Base-by-base conservation (phyloP, 2,329 filamentous ascomycete species). In the Diaporthe amygdali region DNA sequence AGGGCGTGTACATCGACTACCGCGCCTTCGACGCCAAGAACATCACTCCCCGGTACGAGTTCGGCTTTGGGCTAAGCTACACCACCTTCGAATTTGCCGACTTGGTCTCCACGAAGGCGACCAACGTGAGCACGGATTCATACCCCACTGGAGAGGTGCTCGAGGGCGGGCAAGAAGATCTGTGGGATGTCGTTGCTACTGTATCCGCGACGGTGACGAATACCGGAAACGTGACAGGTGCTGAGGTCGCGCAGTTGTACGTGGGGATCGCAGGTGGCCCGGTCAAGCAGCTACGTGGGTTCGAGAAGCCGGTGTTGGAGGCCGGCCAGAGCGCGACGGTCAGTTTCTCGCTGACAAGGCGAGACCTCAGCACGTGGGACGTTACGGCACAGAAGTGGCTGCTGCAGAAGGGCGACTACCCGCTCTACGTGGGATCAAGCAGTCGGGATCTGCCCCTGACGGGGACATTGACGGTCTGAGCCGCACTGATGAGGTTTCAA, bases 331-430 rank as follows among this genome's bases (percentile, higher is more conserved):
- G 79, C 27, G 78, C 80, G 12, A 82, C 79, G 0, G 79, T 90
- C 0, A 80, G 75, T 0, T 86, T 92, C 70, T 76, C 82, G 27
- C 76, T 92, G 44, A 90, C 84, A 7, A 83, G 90, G 32, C 85
- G 89, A 69, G 90, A 92, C 76, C 75, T 92, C 54, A 91, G 89
- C 77, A 83, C 88, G 41, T 92, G 90, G 90, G 88, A 91, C 76
- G 84, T 86, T 4, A 80, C 78, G 1, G 82, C 82, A 34, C 88
- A 91, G 80, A 85, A 87, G 74, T 92, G 90, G 90, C 82, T 81
- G 32, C 74, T 89, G 66, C 82, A 81, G 68, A 77, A 75, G 17
- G 85, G 84, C 0, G 75, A 75, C 3, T 87, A 86, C 69, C 63
- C 71, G 1, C 69, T 87, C 3, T 82, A 75, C 63, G 82, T 86